phyloP scores from a whole-genome alignment of 1,139 yeast species.

The Kodamaea anthophila region DNA sequence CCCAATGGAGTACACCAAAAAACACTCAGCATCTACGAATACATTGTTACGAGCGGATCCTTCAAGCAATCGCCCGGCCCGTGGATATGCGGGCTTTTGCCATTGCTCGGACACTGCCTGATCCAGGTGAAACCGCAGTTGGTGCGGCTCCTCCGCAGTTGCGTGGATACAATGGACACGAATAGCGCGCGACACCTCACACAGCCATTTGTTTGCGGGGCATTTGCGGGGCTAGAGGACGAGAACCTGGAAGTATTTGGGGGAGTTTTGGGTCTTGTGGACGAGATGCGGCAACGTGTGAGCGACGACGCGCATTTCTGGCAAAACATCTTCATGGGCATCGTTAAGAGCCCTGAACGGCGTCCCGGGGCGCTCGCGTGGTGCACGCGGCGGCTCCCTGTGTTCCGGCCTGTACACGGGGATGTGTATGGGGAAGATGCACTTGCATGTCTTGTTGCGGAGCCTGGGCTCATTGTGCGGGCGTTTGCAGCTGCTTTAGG shows the following conservation, averaged over 20 bases:
- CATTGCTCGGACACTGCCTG: constrained; percentile 80
- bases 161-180: constrained; percentile 22
- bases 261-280: constrained; percentile 55
- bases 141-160: constrained; percentile 52
- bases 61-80: constrained; percentile 48
- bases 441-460: constrained; percentile 58
- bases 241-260: constrained; percentile 79
- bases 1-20: constrained; percentile 97
- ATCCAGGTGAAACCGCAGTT: constrained; percentile 79
- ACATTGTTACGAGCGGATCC: constrained; percentile 48
- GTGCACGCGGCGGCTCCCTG: constrained; percentile 64
- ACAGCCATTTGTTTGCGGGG: constrained; percentile 65
- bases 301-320: constrained; percentile 75
- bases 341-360: constrained; percentile 73
- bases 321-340: constrained; percentile 71
- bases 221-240: constrained; percentile 87
- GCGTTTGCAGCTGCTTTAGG: constrained; percentile 68
- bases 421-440: constrained; percentile 46
- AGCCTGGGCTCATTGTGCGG: constrained; percentile 69
- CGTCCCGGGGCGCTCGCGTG: constrained; percentile 79
- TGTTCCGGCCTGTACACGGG: constrained; percentile 21
- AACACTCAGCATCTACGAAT: constrained; percentile 68
- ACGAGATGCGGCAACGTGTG: constrained; percentile 50
- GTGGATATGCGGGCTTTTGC: constrained; percentile 89
- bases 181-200: constrained; percentile 35